phyloP scores from a whole-genome alignment of 2,329 filamentous ascomycete species.

The Trichoderma sp. region DNA sequence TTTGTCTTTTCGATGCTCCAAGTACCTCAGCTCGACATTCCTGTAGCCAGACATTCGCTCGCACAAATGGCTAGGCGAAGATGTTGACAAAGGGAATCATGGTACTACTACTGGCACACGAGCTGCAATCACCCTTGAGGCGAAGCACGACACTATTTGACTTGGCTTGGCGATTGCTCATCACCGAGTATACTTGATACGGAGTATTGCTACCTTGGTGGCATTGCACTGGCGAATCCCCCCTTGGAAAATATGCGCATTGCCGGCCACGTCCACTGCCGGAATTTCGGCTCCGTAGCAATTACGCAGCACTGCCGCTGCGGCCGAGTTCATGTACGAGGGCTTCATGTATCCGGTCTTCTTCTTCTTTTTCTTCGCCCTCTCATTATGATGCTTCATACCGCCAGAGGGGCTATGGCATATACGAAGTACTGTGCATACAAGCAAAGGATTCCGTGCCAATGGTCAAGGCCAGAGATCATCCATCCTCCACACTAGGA shows the following conservation, averaged over 20 bases:
- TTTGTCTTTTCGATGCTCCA: not conserved
- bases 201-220: not conserved
- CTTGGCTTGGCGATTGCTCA: constrained; percentile 4
- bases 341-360: not conserved
- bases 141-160: not conserved
- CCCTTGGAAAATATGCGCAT: not conserved
- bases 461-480: not conserved
- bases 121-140: not conserved
- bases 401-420: not conserved
- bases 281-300: constrained; percentile 15
- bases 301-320: constrained; percentile 7
- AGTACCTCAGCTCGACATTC: not conserved
- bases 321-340: not conserved
- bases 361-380: not conserved
- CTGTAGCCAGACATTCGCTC: not conserved
- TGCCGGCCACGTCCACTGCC: constrained; percentile 12
- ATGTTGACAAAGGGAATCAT: not conserved
- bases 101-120: not conserved
- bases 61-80: not conserved
- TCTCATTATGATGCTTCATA: not conserved
- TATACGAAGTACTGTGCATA: not conserved
- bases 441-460: not conserved
- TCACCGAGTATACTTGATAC: not conserved
- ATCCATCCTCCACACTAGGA: constrained; percentile 2
- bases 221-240: not conserved